A percentile compares a stretch with the other conserved stretches of the same genome.
These are phyloP conservation scores for Aspergillus pseudonomiae DNA, from an alignment of 2,329 filamentous ascomycete species.

Conservation along the genomic window DNA sequence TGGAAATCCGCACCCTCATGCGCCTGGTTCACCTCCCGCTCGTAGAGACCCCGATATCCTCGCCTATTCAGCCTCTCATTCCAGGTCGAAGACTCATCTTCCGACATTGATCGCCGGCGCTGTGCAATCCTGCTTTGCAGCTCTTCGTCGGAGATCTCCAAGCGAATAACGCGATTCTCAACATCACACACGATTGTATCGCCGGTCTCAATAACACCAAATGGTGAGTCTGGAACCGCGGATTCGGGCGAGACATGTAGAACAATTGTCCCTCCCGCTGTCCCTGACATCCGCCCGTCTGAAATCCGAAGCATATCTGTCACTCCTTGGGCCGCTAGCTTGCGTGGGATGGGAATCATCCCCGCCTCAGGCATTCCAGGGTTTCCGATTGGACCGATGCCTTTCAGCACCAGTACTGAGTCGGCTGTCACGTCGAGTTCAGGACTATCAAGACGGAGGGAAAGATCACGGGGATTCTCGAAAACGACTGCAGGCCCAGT, in stretches of 20 bases:
- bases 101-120: not conserved
- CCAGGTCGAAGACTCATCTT: conserved; percentile 11
- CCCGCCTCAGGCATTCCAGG: conserved; percentile 59
- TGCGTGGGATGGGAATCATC: conserved; percentile 54
- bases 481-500: conserved; percentile 53
- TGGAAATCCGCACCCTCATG: conserved; percentile 47
- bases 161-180: conserved; percentile 43
- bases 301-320: conserved; percentile 57
- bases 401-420: conserved; percentile 52
- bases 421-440: conserved; percentile 47
- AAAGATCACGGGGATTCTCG: conserved; percentile 51
- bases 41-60: conserved; percentile 47
- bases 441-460: conserved; percentile 50
- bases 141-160: conserved; percentile 48
- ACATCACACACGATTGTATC: conserved; percentile 53
- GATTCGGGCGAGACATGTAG: conserved; percentile 59
- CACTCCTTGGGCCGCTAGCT: conserved; percentile 51
- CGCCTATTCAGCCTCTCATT: conserved; percentile 31
- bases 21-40: conserved; percentile 47
- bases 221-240: conserved; percentile 50
- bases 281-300: conserved; percentile 60
- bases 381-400: conserved; percentile 55
- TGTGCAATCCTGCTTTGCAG: conserved; percentile 41
- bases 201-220: conserved; percentile 53
- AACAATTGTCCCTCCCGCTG: conserved; percentile 58